Conservation (phyloP, 73 alveolate species). For the Tetrahymena thermophila region DNA sequence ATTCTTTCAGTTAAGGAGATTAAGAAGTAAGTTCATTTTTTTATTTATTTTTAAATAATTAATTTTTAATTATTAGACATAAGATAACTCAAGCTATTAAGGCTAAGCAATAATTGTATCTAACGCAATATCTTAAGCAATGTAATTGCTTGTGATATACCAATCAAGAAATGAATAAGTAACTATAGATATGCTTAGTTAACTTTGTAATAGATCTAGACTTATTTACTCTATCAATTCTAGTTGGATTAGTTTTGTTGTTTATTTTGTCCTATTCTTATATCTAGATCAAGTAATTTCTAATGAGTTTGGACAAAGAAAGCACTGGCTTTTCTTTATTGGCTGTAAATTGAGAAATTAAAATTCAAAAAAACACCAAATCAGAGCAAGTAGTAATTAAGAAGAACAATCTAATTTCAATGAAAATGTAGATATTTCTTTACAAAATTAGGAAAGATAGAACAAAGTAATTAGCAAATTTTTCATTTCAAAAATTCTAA, state of each 20-base stretch:
- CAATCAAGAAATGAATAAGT: not conserved
- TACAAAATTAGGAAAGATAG: constrained; percentile 2
- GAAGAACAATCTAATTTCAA: not conserved
- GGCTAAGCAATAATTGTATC: not conserved
- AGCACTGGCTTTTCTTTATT: constrained; percentile 23
- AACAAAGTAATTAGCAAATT: not conserved
- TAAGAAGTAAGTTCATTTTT: not conserved
- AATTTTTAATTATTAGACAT: not conserved
- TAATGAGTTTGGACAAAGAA: too few species aligned
- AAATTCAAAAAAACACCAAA: not conserved
- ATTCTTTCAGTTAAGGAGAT: not conserved
- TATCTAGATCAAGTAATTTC: constrained; percentile 22
- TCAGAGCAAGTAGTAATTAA: not conserved
- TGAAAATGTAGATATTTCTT: constrained; percentile 31
- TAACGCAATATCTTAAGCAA: not conserved
- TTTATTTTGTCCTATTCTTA: not conserved
- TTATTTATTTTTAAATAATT: too few species aligned
- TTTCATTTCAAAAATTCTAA: not conserved
- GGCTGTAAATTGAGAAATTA: constrained; percentile 8
- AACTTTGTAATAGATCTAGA: not conserved
- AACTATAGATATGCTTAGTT: not conserved
- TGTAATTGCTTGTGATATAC: not conserved
- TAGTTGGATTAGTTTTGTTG: not conserved
- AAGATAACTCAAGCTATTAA: constrained; percentile 14
- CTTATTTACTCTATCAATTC: not conserved